Percentiles rank a stretch among this genome's conserved stretches.
Evolutionary conservation across 441 rosid species (phyloP).

Genomic region (Gossypium lobatum): DNA sequence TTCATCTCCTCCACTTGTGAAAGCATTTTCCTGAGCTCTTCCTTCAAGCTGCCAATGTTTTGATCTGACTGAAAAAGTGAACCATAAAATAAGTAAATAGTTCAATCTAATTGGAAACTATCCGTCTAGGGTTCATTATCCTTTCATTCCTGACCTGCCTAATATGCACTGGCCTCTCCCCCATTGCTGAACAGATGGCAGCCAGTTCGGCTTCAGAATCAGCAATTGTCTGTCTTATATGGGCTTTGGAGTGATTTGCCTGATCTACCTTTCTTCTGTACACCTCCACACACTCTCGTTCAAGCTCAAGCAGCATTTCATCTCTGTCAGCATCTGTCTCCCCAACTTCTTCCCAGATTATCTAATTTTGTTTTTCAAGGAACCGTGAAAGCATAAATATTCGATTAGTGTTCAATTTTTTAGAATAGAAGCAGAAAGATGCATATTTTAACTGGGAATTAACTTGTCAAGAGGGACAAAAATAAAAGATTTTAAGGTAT

Average conservation of each 20-base stretch:
- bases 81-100: not conserved
- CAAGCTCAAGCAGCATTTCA: constrained; percentile 80
- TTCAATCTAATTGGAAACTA: not conserved
- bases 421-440: not conserved
- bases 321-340: constrained; percentile 83
- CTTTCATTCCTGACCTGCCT: constrained; percentile 52
- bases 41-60: constrained; percentile 69
- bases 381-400: not conserved
- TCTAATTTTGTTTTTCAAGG: constrained; percentile 30
- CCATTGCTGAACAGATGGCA: constrained; percentile 74
- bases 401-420: not conserved
- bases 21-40: constrained; percentile 64
- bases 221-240: constrained; percentile 68
- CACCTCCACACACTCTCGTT: constrained; percentile 86
- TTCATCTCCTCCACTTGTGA: constrained; percentile 87
- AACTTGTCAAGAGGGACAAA: not conserved
- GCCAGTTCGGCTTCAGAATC: constrained; percentile 89
- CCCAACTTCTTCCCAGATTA: constrained; percentile 98
- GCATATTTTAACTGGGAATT: not conserved
- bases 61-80: constrained; percentile 52
- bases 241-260: constrained; percentile 80
- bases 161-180: constrained; percentile 82
- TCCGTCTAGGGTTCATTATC: not conserved
- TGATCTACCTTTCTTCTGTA: constrained; percentile 89
- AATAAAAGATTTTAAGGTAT: not conserved